Evolutionary conservation across 805 yeast genomes (phyloP), one percentile per base, ranked within the genome.

Genomic region (Maudiozyma pseudohumilis): DNA sequence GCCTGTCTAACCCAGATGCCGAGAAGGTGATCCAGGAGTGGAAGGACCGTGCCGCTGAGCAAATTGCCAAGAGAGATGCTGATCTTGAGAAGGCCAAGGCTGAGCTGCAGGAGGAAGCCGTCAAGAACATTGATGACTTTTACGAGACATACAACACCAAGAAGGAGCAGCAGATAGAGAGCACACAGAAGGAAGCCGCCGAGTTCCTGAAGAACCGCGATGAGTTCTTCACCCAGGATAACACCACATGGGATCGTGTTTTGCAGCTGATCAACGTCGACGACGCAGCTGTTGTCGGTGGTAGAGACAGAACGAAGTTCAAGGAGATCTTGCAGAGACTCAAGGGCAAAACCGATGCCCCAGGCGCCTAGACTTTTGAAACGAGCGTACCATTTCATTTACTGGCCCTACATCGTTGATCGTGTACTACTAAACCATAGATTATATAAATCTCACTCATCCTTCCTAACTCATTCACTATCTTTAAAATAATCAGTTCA

Each of bases 141-240:
- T 89, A 89, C 61, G 95, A 85, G 50, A 80, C 79, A 55, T 89
- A 89, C 69, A 87, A 85, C 64, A 68, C 70, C 55, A 88, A 88
- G 66, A 81, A 77, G 60, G 89, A 85, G 37, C 72, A 72, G 46
- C 74, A 77, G 36, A 64, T 78, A 39, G 77, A 74, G 42, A 70
- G 72, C 41, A 79, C 83, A 10, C 68, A 69, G 55, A 65, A 67
- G 36, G 92, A 81, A 48, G 84, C 85, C 49, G 77, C 74, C 47
- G 75, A 73, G 42, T 87, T 80, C 56, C 57, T 83, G 44, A 74
- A 70, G 39, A 76, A 80, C 52, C 78, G 92, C 56, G 95, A 87
- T 56, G 70, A 72, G 22, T 87, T 69, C 59, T 84, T 80, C 58
- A 66, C 77, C 25, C 82, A 83, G 59, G 95, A 94, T 38, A 37